These are phyloP conservation scores for Lactarius vividus DNA, from an alignment of 768 basidiomycete genomes.

Conservation along the genomic window DNA sequence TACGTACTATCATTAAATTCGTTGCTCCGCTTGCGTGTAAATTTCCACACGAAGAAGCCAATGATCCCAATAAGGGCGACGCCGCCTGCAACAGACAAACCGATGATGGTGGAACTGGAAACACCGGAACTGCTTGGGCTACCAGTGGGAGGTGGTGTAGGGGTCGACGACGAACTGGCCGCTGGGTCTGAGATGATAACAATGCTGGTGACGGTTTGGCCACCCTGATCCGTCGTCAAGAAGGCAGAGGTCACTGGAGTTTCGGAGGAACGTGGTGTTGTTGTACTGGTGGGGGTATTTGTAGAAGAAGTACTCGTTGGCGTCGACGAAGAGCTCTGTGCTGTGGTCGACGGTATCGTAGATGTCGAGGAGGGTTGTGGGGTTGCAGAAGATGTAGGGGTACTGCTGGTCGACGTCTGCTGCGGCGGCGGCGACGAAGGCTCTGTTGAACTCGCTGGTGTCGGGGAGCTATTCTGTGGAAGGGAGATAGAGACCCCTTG, in stretches of 20 bases:
- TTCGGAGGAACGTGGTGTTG: constrained; percentile 16
- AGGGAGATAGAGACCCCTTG: constrained; percentile 12
- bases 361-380: constrained; percentile 24
- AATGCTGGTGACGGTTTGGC: constrained; percentile 33
- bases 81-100: constrained; percentile 78
- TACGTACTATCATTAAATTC: constrained; percentile 74
- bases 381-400: constrained; percentile 10
- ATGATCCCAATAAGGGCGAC: constrained; percentile 68
- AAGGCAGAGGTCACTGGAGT: constrained; percentile 17
- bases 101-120: constrained; percentile 70
- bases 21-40: constrained; percentile 71
- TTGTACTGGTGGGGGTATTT: not conserved
- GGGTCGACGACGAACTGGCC: constrained; percentile 18
- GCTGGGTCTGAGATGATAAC: constrained; percentile 23
- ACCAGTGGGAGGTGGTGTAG: constrained; percentile 32
- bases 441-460: not conserved
- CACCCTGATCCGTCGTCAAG: constrained; percentile 34
- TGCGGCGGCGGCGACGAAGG: not conserved
- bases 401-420: constrained; percentile 6
- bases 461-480: not conserved
- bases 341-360: constrained; percentile 16
- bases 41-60: constrained; percentile 82
- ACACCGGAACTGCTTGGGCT: constrained; percentile 40
- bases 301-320: not conserved
- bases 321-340: constrained; percentile 11